Evolutionary conservation across 2,329 filamentous ascomycete genomes (phyloP).

Genomic region (Talaromyces sp.): DNA sequence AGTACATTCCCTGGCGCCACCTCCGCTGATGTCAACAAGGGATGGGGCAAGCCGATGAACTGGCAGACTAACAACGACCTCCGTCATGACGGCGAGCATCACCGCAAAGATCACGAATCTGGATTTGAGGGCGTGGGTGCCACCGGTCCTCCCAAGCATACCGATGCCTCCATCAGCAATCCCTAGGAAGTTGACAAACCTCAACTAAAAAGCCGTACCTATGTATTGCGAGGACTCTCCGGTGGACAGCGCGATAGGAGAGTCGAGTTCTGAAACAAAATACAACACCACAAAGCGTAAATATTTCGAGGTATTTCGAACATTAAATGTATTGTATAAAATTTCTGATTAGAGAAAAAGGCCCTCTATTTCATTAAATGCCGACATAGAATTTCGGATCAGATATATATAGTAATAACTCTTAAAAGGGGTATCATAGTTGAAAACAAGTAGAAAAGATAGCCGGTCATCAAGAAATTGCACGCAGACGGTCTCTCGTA

Average conservation of each 20-base stretch:
- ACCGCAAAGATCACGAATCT: conserved; percentile 35
- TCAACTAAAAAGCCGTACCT: too few relatives aligned
- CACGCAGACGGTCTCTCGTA: conserved; percentile 11
- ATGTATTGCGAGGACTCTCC: too few relatives aligned
- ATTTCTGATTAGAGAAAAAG: not conserved
- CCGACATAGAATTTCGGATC: not conserved
- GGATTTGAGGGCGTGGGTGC: conserved; percentile 44
- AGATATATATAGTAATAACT: not conserved
- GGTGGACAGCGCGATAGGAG: too few relatives aligned
- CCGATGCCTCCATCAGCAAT: not conserved
- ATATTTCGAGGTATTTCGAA: not conserved
- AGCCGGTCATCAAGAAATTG: conserved; percentile 1
- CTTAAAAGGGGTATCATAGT: conserved; percentile 5
- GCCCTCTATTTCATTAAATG: not conserved
- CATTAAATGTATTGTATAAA: not conserved
- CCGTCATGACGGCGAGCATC: conserved; percentile 41
- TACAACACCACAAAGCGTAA: not conserved
- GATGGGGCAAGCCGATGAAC: conserved; percentile 48
- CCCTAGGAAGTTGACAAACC: not conserved
- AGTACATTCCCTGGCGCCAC: conserved; percentile 49
- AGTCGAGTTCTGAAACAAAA: too few relatives aligned
- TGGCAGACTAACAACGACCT: conserved; percentile 47
- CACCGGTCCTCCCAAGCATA: conserved; percentile 12
- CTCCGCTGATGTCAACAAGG: conserved; percentile 49
- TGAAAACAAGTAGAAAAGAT: not conserved